Base-by-base conservation (phyloP, 2,329 filamentous ascomycete species). In the Stromatinia cepivora region DNA sequence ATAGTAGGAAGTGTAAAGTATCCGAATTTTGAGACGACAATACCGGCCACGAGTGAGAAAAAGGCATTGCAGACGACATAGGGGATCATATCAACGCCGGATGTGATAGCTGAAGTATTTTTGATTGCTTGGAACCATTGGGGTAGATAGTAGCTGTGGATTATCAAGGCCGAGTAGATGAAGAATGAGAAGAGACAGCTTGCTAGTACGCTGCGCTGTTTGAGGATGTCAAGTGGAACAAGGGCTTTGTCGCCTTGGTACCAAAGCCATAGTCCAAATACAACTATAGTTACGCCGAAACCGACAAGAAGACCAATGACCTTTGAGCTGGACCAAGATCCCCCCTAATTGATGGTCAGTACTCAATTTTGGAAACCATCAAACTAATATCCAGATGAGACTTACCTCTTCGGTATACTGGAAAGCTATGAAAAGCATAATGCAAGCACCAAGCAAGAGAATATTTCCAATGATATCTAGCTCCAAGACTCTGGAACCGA, bases 171-270 rank as follows among this genome's bases (percentile, higher is more conserved):
- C 4, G 61, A 52, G 15, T 52, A 63, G n/a, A 63, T 36, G 45
- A 69, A 73, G 69, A 77, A 77, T 3, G 72, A 73, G 46, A 72
- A 70, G 45, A 71, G 67, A 31, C 76, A 74, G 4, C 77, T 45
- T 11, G 73, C 75, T 9, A 73, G 73, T 4, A 82, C 76, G 34
- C 73, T 79, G 20, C 81, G 76, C 36, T 81, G 76, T 25, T 70
- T 74, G 42, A 81, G 45, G 69, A 82, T 79, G 11, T 78, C 76
- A 9, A 77, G 78, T 0, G 83, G 81, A 9, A 87, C 79, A 79
- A 86, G 83, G 34, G 85, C 84, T 2, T 78, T 75, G n/a, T 82
- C 81, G 4, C 81, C 82, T 67, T 80, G 79, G 57, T 73, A 80
- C 70, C 75, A 80, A 65, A 83, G 79, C 50, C 78, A 76, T 9